These are phyloP conservation scores for Barbarea vulgaris DNA, from an alignment of 345 rosid genomes.

Conservation along the genomic window DNA sequence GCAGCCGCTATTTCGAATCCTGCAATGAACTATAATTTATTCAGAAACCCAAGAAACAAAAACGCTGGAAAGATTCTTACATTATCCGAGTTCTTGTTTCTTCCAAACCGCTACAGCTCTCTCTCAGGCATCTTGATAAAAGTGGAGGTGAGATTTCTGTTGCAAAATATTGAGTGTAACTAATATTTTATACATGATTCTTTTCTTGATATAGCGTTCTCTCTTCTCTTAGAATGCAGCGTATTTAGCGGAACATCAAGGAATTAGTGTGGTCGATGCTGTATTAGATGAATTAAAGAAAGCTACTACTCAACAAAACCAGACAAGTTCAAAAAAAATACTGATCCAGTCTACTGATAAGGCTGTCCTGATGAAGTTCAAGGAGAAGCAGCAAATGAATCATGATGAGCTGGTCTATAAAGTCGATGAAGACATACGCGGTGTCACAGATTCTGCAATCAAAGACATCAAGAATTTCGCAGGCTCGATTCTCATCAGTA, in stretches of 20 bases:
- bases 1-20: constrained; percentile 70
- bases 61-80: constrained; percentile 52
- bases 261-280: constrained; percentile 49
- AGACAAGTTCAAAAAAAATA: constrained; percentile 49
- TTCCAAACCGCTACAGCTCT: constrained; percentile 60
- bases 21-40: constrained; percentile 7
- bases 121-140: constrained; percentile 72
- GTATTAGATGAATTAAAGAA: constrained; percentile 55
- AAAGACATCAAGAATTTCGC: constrained; percentile 72
- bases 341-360: constrained; percentile 76
- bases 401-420: constrained; percentile 58
- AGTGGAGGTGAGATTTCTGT: constrained; percentile 72
- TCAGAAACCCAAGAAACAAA: constrained; percentile 62
- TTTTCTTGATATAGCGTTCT: constrained; percentile 18
- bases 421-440: constrained; percentile 58
- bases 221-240: constrained; percentile 61
- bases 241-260: constrained; percentile 58
- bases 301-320: constrained; percentile 58
- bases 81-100: constrained; percentile 61
- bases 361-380: constrained; percentile 67
- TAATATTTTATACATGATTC: not conserved
- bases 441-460: constrained; percentile 47
- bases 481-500: constrained; percentile 56
- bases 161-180: constrained; percentile 16
- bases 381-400: constrained; percentile 45